A percentile compares a stretch with the other conserved stretches of the same genome.
Conservation (phyloP, 1,139 yeast genomes). For the Candida sp. region DNA sequence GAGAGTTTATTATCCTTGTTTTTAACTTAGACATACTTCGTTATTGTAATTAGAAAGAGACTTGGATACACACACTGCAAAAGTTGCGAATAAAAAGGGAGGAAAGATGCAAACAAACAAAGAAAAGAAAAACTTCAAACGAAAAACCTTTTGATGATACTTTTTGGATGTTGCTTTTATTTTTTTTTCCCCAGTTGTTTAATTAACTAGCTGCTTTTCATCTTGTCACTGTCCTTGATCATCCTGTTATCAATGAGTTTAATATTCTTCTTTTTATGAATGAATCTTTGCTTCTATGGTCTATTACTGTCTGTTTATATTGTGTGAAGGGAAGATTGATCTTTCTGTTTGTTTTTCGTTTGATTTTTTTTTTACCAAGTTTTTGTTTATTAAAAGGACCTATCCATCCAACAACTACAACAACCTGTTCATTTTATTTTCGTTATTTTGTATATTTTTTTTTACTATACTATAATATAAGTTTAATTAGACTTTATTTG, state of each 20-base stretch:
- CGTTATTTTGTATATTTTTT: neutral
- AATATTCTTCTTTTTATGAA: conserved; percentile 1
- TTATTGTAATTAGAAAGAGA: neutral
- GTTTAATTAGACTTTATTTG: neutral
- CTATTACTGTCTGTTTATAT: neutral
- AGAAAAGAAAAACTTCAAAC: neutral
- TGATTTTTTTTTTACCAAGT: neutral
- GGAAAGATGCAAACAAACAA: neutral
- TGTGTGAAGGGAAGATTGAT: neutral
- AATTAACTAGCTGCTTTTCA: neutral
- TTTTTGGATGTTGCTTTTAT: neutral
- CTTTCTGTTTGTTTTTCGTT: neutral
- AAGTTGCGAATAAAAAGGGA: neutral
- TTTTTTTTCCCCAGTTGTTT: neutral
- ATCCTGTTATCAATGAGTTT: neutral
- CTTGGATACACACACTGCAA: neutral
- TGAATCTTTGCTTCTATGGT: neutral
- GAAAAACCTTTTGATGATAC: neutral
- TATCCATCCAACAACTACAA: neutral
- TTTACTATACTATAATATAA: neutral
- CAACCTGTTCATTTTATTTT: neutral
- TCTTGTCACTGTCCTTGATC: neutral
- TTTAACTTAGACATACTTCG: conserved; percentile 4
- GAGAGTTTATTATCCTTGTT: neutral
- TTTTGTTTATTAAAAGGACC: neutral